Evolutionary conservation across 768 basidiomycete species (phyloP).

Genomic region (Phaeotremella skinneri): DNA sequence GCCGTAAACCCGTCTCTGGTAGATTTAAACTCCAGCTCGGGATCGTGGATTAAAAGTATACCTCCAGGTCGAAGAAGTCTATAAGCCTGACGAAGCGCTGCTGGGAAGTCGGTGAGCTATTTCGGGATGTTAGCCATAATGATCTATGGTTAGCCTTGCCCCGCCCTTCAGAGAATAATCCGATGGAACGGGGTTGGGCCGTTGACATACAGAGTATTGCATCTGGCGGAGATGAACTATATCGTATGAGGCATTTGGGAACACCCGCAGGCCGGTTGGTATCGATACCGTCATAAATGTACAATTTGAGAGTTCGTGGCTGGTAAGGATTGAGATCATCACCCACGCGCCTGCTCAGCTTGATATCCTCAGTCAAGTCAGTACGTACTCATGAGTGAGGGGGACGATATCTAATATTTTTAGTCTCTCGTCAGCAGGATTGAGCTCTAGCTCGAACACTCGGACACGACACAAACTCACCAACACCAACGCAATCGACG

Average conservation of each 20-base stretch:
- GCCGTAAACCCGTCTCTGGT: conserved; percentile 12
- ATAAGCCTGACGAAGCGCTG: conserved; percentile 4
- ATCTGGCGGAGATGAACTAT: conserved; percentile 20
- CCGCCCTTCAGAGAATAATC: no score
- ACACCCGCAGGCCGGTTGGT: conserved; percentile 3
- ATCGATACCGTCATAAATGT: conserved; percentile 16
- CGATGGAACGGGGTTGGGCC: background rate
- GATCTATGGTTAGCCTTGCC: no score
- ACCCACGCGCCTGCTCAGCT: conserved; percentile 19
- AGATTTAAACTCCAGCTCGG: background rate
- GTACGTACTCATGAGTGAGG: conserved; percentile 19
- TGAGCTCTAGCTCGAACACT: no score
- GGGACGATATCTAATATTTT: conserved; percentile 13
- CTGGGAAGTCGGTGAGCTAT: conserved; percentile 14
- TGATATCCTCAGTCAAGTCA: background rate
- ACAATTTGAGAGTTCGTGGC: conserved; percentile 16
- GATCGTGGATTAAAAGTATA: conserved; percentile 16
- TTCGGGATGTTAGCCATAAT: no score
- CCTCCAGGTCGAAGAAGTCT: conserved; percentile 15
- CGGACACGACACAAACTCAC: conserved; percentile 12
- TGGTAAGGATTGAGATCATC: background rate
- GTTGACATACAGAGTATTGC: conserved; percentile 12
- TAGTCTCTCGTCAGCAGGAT: background rate
- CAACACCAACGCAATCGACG: conserved; percentile 21
- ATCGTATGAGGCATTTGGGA: conserved; percentile 15